phyloP scores from a whole-genome alignment of 2,329 filamentous ascomycete species.

The Aspergillaceae sp. region DNA sequence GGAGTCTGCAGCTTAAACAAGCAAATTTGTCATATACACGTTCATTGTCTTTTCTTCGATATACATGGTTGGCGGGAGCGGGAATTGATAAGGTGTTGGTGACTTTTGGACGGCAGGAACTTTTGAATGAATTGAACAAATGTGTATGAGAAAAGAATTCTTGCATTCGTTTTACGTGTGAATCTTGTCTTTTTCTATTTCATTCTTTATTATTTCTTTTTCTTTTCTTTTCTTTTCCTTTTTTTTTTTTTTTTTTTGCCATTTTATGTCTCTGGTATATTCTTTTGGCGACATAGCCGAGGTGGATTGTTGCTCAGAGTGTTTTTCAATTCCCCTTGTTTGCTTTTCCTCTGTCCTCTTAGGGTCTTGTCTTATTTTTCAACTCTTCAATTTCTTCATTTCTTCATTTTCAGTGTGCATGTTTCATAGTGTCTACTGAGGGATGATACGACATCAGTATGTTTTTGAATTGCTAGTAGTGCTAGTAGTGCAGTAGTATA shows the following conservation, averaged over 20 bases:
- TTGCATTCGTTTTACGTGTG: constrained; percentile 2
- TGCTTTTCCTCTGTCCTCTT: background rate
- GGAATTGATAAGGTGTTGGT: background rate
- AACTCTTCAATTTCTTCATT: background rate
- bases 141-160: background rate
- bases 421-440: background rate
- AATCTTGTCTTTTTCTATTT: constrained; percentile 3
- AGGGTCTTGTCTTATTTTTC: background rate
- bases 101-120: background rate
- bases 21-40: background rate
- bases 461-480: no score
- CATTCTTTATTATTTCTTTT: constrained; percentile 1
- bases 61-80: background rate
- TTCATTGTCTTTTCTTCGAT: background rate
- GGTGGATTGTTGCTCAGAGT: background rate
- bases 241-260: constrained; percentile 8
- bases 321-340: background rate
- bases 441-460: no score
- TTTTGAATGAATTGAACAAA: constrained; percentile 2
- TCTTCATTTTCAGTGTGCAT: background rate
- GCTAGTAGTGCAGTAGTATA: no score
- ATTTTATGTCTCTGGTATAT: constrained; percentile 13
- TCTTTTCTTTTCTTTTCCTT: constrained; percentile 2
- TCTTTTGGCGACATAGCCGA: constrained; percentile 1
- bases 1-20: constrained; percentile 20